Evolutionary conservation across 2,329 filamentous ascomycete species (phyloP), one percentile per base, ranked within the genome.

Genomic region (Hirsutella thompsonii): DNA sequence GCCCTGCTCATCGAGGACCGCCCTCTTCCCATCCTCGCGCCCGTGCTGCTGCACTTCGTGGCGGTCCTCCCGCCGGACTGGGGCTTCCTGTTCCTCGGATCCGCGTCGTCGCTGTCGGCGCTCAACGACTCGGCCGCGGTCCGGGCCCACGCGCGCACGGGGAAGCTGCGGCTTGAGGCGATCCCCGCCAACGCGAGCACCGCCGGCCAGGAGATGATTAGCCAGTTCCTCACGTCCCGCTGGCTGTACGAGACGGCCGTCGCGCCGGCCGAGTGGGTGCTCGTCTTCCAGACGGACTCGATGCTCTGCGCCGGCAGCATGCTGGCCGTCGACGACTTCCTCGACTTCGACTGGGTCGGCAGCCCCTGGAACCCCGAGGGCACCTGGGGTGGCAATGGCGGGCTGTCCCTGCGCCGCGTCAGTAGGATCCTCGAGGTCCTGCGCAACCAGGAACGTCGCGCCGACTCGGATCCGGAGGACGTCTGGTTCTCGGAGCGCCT

Each of bases 21-120:
- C 1, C 51, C 66, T 2, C 60, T 63, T 29, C 62, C 70, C 3
- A 57, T 67, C 45, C 63, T 76, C 34, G 70, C 69, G 3, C 71
- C 72, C 1, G 58, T 74, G 32, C 58, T 74, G 54, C 60, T 75
- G 20, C 72, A 76, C 52, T 72, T 75, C 57, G 74, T 74, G 47
- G 60, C 67, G 4, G 69, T 75, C 18, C 66, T 76, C 2, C 72
- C 72, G 4, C 66, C 69, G 1, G 70, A 75, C 56, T 76, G 72
- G 72, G 66, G 64, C 23, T 73, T 74, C 57, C 63, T 65, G 33
- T 74, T 74, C 60, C 71, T 74, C 63, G 71, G 72, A 41, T 71
- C 67, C 13, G 23, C 52, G 19, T 60, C 63, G 39, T 69, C 66
- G 8, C 64, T 74, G 21, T 55, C 57, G 29, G 49, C 49, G 45